Evolutionary conservation across 2,329 filamentous ascomycete genomes (phyloP).

Genomic region (Botrytis aclada): DNA sequence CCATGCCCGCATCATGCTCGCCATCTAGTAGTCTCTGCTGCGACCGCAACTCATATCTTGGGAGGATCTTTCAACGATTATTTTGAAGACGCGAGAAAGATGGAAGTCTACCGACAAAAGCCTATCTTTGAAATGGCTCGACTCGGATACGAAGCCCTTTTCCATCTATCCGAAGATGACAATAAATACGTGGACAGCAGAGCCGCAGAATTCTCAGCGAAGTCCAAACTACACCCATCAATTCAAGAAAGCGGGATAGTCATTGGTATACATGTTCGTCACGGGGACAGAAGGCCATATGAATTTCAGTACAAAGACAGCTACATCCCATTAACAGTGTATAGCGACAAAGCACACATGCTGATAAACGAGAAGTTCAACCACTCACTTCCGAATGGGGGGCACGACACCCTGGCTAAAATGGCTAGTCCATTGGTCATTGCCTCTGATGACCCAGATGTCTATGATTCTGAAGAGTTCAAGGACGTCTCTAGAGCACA

Average conservation of each 20-base stretch:
- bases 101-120: constrained; percentile 51
- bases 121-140: constrained; percentile 67
- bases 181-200: constrained; percentile 61
- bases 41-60: constrained; percentile 64
- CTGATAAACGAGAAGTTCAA: constrained; percentile 52
- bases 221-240: constrained; percentile 43
- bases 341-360: constrained; percentile 56
- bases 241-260: constrained; percentile 48
- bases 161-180: constrained; percentile 65
- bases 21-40: constrained; percentile 70
- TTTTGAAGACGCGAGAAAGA: constrained; percentile 49
- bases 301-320: constrained; percentile 74
- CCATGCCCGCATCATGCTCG: constrained; percentile 75
- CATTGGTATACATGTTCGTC: constrained; percentile 75
- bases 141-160: constrained; percentile 69
- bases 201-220: constrained; percentile 52
- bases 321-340: constrained; percentile 73
- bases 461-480: constrained; percentile 66
- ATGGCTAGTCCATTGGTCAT: constrained; percentile 54
- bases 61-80: constrained; percentile 55
- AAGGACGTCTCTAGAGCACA: constrained; percentile 60
- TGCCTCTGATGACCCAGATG: constrained; percentile 77
- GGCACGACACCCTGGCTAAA: constrained; percentile 40
- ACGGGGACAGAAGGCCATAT: constrained; percentile 73
- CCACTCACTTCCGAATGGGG: constrained; percentile 37